Evolutionary conservation across 1,284 basidiomycete genomes (phyloP).

Genomic region (Sphagnurus paluster): DNA sequence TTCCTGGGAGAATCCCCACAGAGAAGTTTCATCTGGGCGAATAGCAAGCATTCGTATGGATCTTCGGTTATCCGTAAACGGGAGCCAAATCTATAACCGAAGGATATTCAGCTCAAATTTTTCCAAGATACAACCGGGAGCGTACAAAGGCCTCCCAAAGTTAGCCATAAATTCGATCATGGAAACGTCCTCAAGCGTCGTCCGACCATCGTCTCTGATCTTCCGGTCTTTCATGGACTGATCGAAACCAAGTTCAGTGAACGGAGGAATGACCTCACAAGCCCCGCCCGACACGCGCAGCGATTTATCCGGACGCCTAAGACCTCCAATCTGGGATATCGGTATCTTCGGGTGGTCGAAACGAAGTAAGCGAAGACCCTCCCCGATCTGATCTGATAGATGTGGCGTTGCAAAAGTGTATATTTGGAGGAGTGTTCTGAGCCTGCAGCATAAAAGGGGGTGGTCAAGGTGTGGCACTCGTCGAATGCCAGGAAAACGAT

Average conservation of each 20-base stretch:
- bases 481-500: constrained; percentile 2
- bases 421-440: neutral
- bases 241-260: neutral
- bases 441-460: too few species aligned
- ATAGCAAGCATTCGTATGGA: neutral
- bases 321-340: constrained; percentile 12
- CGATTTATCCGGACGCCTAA: constrained; percentile 5
- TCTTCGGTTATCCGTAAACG: neutral
- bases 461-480: constrained; percentile 1
- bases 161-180: neutral
- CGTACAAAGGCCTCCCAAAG: neutral
- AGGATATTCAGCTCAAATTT: neutral
- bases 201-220: neutral
- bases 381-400: neutral
- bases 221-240: neutral
- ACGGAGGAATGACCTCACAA: neutral
- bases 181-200: neutral
- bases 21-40: neutral
- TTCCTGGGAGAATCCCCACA: neutral
- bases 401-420: neutral
- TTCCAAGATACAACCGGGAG: neutral
- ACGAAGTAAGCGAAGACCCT: constrained; percentile 22
- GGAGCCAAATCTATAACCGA: neutral
- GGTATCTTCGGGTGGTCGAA: constrained; percentile 22
- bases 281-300: neutral